Conservation (phyloP, 2,329 filamentous ascomycete species). For the Claviceps pazoutovae region DNA sequence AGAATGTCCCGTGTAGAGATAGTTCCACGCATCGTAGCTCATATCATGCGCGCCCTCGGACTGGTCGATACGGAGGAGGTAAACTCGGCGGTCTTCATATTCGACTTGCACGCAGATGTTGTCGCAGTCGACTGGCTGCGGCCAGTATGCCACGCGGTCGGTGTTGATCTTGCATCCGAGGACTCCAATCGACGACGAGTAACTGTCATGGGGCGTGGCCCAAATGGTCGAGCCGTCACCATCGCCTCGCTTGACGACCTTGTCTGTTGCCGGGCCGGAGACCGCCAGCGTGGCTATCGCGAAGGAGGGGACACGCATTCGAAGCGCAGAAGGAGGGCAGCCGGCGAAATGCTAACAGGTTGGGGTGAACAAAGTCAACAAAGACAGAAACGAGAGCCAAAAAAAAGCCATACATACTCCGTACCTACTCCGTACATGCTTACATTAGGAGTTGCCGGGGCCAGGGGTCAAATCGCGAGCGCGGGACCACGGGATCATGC, state of each 20-base stretch:
- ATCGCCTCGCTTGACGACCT: constrained; percentile 3
- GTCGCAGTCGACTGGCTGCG: constrained; percentile 37
- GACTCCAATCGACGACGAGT: constrained; percentile 44
- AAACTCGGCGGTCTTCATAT: constrained; percentile 34
- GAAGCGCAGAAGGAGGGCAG: background rate
- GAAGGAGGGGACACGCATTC: background rate
- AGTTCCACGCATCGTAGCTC: constrained; percentile 49
- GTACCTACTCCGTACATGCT: too few species aligned
- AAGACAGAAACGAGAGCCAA: background rate
- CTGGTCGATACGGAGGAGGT: constrained; percentile 45
- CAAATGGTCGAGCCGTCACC: constrained; percentile 12
- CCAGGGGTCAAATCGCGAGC: too few species aligned
- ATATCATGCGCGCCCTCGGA: constrained; percentile 44
- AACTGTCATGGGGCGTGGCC: constrained; percentile 41
- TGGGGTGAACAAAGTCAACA: background rate
- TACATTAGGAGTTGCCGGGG: too few species aligned
- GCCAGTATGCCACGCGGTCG: constrained; percentile 49
- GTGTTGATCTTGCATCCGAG: constrained; percentile 48
- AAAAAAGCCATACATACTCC: too few species aligned
- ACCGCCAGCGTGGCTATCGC: background rate
- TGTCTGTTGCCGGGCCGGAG: background rate
- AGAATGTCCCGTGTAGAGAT: constrained; percentile 34
- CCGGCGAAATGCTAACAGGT: too few species aligned
- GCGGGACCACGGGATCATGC: too few species aligned
- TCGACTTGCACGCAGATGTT: constrained; percentile 41